Base-by-base conservation (phyloP, 257 asterid species). In the Sherardia arvensis region DNA sequence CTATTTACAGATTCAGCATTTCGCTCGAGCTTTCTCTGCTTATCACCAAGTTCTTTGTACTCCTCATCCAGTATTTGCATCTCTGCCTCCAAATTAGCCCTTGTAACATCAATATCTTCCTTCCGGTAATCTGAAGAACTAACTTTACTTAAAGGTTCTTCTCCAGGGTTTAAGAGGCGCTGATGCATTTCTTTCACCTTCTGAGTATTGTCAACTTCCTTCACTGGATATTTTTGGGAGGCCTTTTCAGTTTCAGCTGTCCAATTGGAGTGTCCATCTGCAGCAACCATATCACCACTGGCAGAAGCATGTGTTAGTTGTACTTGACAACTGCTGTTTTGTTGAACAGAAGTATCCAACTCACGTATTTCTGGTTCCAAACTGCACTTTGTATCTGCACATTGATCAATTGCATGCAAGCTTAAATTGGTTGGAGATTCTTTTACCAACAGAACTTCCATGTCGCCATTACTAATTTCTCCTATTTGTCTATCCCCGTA, bases 1-100 rank as follows among this genome's bases (percentile, higher is more conserved):
- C 76, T 81, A 83, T 78, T 92, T 27, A 89, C 96, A 66, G 99
- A 85, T 66, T 84, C 99, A 32, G 99, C 90, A 81, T 84, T 85
- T 61, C 96, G 79, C 82, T 92, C 99, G 32, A 74, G 88, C 79
- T 80, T 85, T 72, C 83, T 78, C 76, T 87, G 90, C 85, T 89
- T 84, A 74, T 77, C 73, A 67, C 87, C 94, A 12, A 92, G 83
- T 59, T 82, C 84, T 65, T 74, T 85, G 62, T 83, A 85, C 73
- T 89, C 94, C 68, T 84, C 74, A 61, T 70, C 88, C 57, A 92
- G 78, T 70, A 73, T 64, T 68, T 64, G 48, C 73, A 92, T 72
- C 78, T 87, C 94, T 66, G 82, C 95, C 71, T 82, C 94, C 71
- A 91, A 53, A 71, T 65, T 69, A 62, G 78, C 86, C 71, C 81